These are phyloP conservation scores for Avena sativa DNA, from an alignment of 176 grass and related monocot species.

Conservation along the genomic window DNA sequence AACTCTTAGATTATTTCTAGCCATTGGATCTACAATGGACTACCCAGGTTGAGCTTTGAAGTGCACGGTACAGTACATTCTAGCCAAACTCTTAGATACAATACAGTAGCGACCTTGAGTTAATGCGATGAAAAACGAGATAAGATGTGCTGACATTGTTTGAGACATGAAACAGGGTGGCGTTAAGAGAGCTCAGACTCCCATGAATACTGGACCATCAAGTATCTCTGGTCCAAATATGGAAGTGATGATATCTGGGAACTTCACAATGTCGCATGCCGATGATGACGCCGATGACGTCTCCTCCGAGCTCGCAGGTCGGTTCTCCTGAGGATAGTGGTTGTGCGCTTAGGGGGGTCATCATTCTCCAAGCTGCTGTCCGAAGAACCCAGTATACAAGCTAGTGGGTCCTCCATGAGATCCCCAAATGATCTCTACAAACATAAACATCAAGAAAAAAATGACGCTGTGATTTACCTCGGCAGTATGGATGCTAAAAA, in stretches of 20 bases:
- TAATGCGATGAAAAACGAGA: not conserved
- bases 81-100: not conserved
- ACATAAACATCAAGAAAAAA: not conserved
- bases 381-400: slow-evolving; percentile 62
- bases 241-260: not conserved
- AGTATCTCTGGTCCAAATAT: not conserved
- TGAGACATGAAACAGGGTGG: not conserved
- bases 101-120: not conserved
- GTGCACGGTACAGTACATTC: not conserved
- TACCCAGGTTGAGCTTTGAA: not conserved
- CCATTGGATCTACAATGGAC: not conserved
- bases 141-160: not conserved
- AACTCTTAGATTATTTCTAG: not conserved
- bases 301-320: slow-evolving; percentile 1
- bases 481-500: not conserved
- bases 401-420: slow-evolving; percentile 67
- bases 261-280: not conserved
- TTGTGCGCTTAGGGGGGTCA: slow-evolving; percentile 23
- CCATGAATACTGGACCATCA: not conserved
- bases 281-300: slow-evolving; percentile 20
- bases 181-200: not conserved
- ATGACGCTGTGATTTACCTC: not conserved
- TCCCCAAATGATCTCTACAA: slow-evolving; percentile 51
- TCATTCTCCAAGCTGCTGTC: slow-evolving; percentile 47
- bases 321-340: not conserved